phyloP scores from a whole-genome alignment of 108 stramenopile genomes.

The Conticribra guillardii region DNA sequence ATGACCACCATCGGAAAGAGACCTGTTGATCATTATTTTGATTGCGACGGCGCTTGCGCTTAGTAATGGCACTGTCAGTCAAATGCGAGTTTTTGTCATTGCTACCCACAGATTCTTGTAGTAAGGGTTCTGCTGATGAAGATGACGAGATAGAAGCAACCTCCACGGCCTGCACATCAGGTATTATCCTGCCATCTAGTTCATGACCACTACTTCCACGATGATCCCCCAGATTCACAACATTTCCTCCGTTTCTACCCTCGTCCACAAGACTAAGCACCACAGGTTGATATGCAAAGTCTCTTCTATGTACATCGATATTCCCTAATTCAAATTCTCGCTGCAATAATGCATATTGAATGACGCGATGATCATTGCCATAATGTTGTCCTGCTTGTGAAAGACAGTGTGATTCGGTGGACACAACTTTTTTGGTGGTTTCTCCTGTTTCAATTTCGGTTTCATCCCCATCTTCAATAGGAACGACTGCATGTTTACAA shows the following conservation, averaged over 20 bases:
- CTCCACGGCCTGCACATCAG: constrained; percentile 11
- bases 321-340: constrained; percentile 33
- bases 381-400: constrained; percentile 35
- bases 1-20: constrained; percentile 52
- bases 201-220: background rate
- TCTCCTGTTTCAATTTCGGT: background rate
- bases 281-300: constrained; percentile 49
- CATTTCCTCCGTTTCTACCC: background rate
- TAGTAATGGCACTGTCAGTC: no score
- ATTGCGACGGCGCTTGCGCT: background rate
- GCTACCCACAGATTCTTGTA: no score
- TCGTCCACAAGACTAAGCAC: background rate
- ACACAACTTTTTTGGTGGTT: background rate
- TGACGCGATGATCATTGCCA: constrained; percentile 23
- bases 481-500: background rate
- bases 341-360: constrained; percentile 35
- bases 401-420: constrained; percentile 15
- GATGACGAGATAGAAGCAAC: constrained; percentile 10
- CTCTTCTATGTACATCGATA: constrained; percentile 39
- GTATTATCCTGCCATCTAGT: constrained; percentile 20
- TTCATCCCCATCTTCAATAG: background rate
- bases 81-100: no score
- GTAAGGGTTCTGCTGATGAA: no score
- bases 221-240: background rate
- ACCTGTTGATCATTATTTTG: constrained; percentile 29